phyloP scores from a whole-genome alignment of 78 protist genomes.

The Guillardia theta region DNA sequence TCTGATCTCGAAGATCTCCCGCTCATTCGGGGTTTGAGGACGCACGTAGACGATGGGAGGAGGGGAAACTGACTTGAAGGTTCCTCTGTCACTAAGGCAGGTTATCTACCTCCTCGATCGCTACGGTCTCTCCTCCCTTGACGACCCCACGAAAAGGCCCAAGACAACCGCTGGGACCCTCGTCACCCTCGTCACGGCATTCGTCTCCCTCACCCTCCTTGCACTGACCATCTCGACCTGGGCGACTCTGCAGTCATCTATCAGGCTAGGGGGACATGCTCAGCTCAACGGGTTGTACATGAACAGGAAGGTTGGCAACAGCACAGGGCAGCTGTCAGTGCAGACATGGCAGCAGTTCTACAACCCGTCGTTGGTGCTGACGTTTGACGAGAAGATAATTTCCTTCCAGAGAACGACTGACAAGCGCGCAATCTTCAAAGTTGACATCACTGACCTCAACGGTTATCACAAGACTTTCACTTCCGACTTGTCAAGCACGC shows the following conservation, averaged over 20 bases:
- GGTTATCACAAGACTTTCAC: not conserved
- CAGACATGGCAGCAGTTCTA: not conserved
- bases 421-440: not conserved
- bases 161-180: not conserved
- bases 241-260: not conserved
- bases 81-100: too few relatives aligned
- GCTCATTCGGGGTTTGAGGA: too few relatives aligned
- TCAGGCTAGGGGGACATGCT: not conserved
- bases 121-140: not conserved
- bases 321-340: not conserved
- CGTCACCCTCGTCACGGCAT: not conserved
- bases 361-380: not conserved
- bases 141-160: not conserved
- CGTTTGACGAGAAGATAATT: not conserved
- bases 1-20: too few relatives aligned
- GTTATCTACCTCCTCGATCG: not conserved
- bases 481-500: not conserved
- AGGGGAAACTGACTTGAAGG: too few relatives aligned
- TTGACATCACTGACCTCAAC: not conserved
- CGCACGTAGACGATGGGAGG: too few relatives aligned
- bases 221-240: not conserved
- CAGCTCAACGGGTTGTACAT: not conserved
- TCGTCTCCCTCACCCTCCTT: not conserved
- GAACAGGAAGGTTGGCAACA: not conserved
- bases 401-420: not conserved